A percentile compares a stretch with the other conserved stretches of the same genome.
Conservation (phyloP, 2,329 filamentous ascomycete genomes). For the Clarireedia homoeocarpa region DNA sequence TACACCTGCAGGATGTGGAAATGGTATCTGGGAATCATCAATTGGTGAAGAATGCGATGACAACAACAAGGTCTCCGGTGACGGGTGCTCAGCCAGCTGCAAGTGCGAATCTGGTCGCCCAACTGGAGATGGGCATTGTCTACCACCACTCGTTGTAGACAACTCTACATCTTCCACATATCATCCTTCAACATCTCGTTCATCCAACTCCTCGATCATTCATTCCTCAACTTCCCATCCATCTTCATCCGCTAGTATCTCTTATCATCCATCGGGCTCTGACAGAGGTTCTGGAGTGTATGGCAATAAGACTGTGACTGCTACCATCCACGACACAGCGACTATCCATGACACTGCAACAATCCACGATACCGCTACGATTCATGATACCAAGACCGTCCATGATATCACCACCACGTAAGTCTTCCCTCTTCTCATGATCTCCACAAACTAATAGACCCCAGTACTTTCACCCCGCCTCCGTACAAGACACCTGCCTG, state of each 20-base stretch:
- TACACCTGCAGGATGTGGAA: slow-evolving; percentile 34
- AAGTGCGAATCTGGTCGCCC: slow-evolving; percentile 30
- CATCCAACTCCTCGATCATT: too few species aligned
- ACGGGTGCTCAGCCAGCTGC: slow-evolving; percentile 34
- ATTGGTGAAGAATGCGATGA: slow-evolving; percentile 36
- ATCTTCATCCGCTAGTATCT: slow-evolving; percentile 4
- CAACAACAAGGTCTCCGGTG: slow-evolving; percentile 31
- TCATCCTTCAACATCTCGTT: neutral
- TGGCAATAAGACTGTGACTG: slow-evolving; percentile 10
- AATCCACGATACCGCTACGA: neutral
- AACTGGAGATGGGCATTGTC: slow-evolving; percentile 23
- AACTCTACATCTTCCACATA: slow-evolving; percentile 5
- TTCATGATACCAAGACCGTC: slow-evolving; percentile 4
- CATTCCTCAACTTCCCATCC: neutral
- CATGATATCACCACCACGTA: neutral
- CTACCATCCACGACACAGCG: slow-evolving; percentile 1
- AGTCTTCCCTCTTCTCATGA: too few species aligned
- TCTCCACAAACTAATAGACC: neutral
- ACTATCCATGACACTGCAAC: slow-evolving; percentile 1
- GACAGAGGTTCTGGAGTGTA: slow-evolving; percentile 5
- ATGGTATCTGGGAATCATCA: slow-evolving; percentile 30
- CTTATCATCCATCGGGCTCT: slow-evolving; percentile 1
- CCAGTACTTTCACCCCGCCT: slow-evolving; percentile 13
- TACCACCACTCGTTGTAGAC: slow-evolving; percentile 3
- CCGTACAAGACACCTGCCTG: slow-evolving; percentile 15